These are phyloP conservation scores for Allantophomopsis lycopodina DNA, from an alignment of 2,329 filamentous ascomycete genomes.

Conservation along the genomic window DNA sequence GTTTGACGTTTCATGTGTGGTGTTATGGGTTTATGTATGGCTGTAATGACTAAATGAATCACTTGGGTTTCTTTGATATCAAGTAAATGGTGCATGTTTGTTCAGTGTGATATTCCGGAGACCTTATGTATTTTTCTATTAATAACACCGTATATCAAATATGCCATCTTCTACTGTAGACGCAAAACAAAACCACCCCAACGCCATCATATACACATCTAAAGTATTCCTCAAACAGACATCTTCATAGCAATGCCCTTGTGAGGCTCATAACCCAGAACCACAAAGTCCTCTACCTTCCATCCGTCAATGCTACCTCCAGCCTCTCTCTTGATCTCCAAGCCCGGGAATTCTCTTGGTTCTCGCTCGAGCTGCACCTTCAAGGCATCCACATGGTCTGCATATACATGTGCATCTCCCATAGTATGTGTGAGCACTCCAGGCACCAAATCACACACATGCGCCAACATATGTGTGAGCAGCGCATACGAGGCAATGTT, in stretches of 20 bases:
- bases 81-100: too few species aligned
- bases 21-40: too few species aligned
- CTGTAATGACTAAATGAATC: too few species aligned
- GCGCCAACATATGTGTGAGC: slow-evolving; percentile 88
- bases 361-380: slow-evolving; percentile 67
- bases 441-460: slow-evolving; percentile 71
- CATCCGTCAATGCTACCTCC: slow-evolving; percentile 79
- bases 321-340: slow-evolving; percentile 57
- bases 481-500: slow-evolving; percentile 94
- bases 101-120: too few species aligned
- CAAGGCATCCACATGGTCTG: slow-evolving; percentile 83
- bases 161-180: too few species aligned
- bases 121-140: too few species aligned
- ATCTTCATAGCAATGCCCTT: slow-evolving; percentile 97
- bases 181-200: too few species aligned
- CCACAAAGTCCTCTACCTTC: slow-evolving; percentile 74
- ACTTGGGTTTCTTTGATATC: too few species aligned
- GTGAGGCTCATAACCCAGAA: slow-evolving; percentile 82
- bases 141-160: too few species aligned
- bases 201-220: too few species aligned
- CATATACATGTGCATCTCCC: slow-evolving; percentile 96
- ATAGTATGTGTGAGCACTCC: slow-evolving; percentile 88
- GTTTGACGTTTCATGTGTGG: too few species aligned
- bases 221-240: slow-evolving; percentile 45
- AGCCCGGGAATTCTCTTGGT: slow-evolving; percentile 65